Evolutionary conservation across 2,329 filamentous ascomycete species (phyloP), one percentile per base, ranked within the genome.

Genomic region (Penicillium sp.): DNA sequence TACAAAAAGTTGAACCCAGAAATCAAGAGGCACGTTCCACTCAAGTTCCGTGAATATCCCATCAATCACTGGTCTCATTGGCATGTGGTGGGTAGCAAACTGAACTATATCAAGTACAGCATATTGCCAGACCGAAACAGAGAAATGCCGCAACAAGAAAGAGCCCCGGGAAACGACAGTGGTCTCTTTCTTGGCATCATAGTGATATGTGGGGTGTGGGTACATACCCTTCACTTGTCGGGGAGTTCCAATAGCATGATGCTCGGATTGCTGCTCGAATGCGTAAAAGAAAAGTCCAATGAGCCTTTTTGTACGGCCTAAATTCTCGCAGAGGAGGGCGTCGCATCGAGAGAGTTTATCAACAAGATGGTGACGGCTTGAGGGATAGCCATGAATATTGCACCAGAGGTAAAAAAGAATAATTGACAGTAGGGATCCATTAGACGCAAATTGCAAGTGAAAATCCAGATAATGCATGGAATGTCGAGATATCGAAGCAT

Each of bases 211-310:
- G 3, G 55, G 52, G 33, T 57, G 55, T 9, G 55, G 27, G 3
- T 55, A 55, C 7, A 58, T 37, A 21, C 52, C 50, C 11, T 60
- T 60, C 13, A 53, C 55, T 31, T 62, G 59, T 47, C 57, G 44
- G 1, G 55, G 47, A 6, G 59, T 62, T 31, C 53, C 48, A 5
- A 62, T 21, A 9, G 45, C 57, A 4, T 57, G 57, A 2, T 46
- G 53, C 21, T 53, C 44, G 14, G n/a, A 13, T 11, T 56, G 22
- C 11, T 54, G 10, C 13, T 47, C 29, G 3, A 33, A 19, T 1
- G 55, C 48, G 7, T 29, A 35, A 10, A 24, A 19, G 21, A 57
- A 37, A 10, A 8, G 49, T n/a, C 27, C 19, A 22, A 13, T 3
- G 5, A 24, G 11, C 3, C 3, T 48, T 5, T 45, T 31, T 43